A percentile compares a stretch with the other conserved stretches of the same genome.
phyloP scores from a whole-genome alignment of 2,329 filamentous ascomycete genomes.

The Akanthomyces uredinophilus region DNA sequence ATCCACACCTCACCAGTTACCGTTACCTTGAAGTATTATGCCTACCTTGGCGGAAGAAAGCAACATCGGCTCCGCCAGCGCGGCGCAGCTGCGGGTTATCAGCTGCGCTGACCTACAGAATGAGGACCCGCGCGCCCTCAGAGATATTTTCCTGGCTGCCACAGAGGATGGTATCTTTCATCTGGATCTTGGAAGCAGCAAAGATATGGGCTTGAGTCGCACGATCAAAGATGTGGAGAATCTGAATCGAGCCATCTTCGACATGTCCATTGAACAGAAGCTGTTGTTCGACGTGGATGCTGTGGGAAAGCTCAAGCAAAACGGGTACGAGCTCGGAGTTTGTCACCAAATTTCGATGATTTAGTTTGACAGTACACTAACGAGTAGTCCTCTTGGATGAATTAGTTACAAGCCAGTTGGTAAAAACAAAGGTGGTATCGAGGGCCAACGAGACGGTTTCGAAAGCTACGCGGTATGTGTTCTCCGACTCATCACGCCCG shows the following conservation, averaged over 20 bases:
- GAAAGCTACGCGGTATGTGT: constrained; percentile 1
- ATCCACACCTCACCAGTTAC: too few relatives aligned
- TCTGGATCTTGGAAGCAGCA: not conserved
- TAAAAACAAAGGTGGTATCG: constrained; percentile 1
- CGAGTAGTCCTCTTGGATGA: not conserved
- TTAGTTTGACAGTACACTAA: not conserved
- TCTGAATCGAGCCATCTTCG: not conserved
- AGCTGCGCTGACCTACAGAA: not conserved
- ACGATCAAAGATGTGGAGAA: not conserved
- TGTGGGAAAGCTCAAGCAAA: not conserved
- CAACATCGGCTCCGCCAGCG: not conserved
- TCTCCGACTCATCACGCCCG: too few relatives aligned
- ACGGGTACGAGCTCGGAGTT: not conserved
- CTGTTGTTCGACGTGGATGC: not conserved
- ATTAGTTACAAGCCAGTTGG: constrained; percentile 1
- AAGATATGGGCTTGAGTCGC: not conserved
- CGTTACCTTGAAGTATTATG: not conserved
- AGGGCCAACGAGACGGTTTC: constrained; percentile 1
- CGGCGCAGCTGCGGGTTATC: not conserved
- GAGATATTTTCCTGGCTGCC: not conserved
- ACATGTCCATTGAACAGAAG: constrained; percentile 2
- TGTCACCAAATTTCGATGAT: not conserved
- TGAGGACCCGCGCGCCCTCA: not conserved
- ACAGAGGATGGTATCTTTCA: constrained; percentile 1
- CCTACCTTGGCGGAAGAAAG: not conserved